Base-by-base conservation (phyloP, 1,284 basidiomycete genomes). In the Ustilago shanxiensis region DNA sequence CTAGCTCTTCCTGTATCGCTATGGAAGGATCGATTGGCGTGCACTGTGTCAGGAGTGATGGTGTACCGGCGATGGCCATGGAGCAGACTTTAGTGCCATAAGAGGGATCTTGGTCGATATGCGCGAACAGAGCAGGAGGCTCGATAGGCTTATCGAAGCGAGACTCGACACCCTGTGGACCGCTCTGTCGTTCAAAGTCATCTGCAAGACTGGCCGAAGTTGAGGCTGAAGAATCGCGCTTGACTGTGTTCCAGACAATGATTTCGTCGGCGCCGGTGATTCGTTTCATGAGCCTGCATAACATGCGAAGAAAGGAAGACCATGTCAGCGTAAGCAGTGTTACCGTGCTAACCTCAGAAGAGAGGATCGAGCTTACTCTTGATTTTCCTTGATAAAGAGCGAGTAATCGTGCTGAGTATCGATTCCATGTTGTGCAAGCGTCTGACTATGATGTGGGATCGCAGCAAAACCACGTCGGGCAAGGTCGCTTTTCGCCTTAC, bases 221-320 rank as follows among this genome's bases (percentile, higher is more conserved):
- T 2, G 59, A 54, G 7, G 60, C 64, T 24, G 69, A 55, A 9
- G 63, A 61, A 20, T 72, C 63, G 37, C 69, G 59, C 28, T 59
- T 58, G 28, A 60, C 59, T 11, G 69, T 66, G 11, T 72, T 72
- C 69, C 69, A 72, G 8, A 72, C 59, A 22, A 72, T 72, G n/a
- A 72, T 59, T 9, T 62, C 33, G 37, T 72, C 69, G 4, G 69
- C 69, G 2, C 63, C 63, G 18, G 69, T 72, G 44, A 72, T 62
- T 14, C 35, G 29, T n/a, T 52, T 58, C 37, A 72, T 47, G 44
- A 72, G 39, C n/a, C 60, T 62, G 52, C n/a, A 22, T n/a, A 0
- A n/a, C 11, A 11, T 11, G 20, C 41, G 28, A n/a, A n/a, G 14
- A 11, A 10, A 33, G 29, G 9, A 35, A 5, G 2, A 24, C 20